Evolutionary conservation across 1,284 basidiomycete genomes (phyloP).

Genomic region (Paramarasmius palmivorus): DNA sequence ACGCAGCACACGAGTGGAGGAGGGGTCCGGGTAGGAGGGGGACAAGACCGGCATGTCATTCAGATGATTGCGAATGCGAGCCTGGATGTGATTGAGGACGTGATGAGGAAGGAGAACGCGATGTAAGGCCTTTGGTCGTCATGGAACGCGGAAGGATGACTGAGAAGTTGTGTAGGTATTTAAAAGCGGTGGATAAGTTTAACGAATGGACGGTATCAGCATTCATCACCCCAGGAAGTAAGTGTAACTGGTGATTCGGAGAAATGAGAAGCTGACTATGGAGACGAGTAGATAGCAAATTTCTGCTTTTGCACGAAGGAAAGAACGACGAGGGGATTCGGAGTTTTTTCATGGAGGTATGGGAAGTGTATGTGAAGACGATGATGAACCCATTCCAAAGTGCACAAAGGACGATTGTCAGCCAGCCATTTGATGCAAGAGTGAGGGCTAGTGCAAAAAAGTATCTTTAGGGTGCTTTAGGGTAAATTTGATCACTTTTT

Average conservation of each 20-base stretch:
- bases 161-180: constrained; percentile 64
- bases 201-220: constrained; percentile 97
- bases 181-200: constrained; percentile 92
- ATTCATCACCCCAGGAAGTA: constrained; percentile 91
- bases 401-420: constrained; percentile 81
- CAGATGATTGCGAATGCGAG: constrained; percentile 97
- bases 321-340: constrained; percentile 97
- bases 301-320: constrained; percentile 87
- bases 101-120: constrained; percentile 79
- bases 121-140: constrained; percentile 60
- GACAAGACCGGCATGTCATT: constrained; percentile 87
- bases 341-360: constrained; percentile 87
- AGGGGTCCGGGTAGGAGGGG: constrained; percentile 64
- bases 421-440: constrained; percentile 77
- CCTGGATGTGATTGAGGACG: constrained; percentile 89
- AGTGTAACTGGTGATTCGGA: constrained; percentile 33
- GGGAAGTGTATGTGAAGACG: constrained; percentile 95
- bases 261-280: constrained; percentile 20
- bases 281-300: constrained; percentile 75
- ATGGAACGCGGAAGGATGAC: constrained; percentile 12
- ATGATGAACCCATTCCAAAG: constrained; percentile 92
- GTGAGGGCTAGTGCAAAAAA: constrained; percentile 88
- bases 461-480: constrained; percentile 56
- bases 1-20: constrained; percentile 66
- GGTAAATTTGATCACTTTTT: neutral